phyloP scores from a whole-genome alignment of 2,329 filamentous ascomycete genomes.

The Atkinsonella hypoxylon region DNA sequence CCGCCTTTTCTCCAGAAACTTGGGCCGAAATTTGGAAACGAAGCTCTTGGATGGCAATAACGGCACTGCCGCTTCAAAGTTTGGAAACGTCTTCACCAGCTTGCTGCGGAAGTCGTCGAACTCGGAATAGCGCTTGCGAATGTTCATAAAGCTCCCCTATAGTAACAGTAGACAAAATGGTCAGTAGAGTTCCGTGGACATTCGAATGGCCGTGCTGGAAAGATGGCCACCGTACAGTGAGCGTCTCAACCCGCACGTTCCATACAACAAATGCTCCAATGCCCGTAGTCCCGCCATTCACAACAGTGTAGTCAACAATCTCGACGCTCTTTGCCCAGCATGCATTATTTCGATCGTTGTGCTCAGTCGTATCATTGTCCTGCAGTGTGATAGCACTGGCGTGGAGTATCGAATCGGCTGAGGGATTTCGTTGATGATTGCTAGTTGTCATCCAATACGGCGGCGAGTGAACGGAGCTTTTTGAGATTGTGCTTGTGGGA shows the following conservation, averaged over 20 bases:
- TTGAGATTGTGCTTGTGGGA: slow-evolving; percentile 14
- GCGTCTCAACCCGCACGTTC: slow-evolving; percentile 78
- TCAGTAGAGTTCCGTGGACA: not conserved
- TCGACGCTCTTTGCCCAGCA: slow-evolving; percentile 56
- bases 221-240: slow-evolving; percentile 48
- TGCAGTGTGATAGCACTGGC: slow-evolving; percentile 46
- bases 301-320: slow-evolving; percentile 42
- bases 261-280: slow-evolving; percentile 91
- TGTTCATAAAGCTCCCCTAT: slow-evolving; percentile 48
- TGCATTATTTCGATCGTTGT: slow-evolving; percentile 39
- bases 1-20: slow-evolving; percentile 76
- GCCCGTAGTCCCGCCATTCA: slow-evolving; percentile 44
- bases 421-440: slow-evolving; percentile 28
- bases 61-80: slow-evolving; percentile 78
- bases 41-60: slow-evolving; percentile 81
- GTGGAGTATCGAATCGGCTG: slow-evolving; percentile 36
- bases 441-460: slow-evolving; percentile 31
- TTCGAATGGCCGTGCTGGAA: not conserved
- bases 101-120: slow-evolving; percentile 72
- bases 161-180: not conserved
- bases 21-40: slow-evolving; percentile 72
- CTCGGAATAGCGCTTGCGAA: slow-evolving; percentile 75
- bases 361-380: slow-evolving; percentile 46
- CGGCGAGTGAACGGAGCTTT: slow-evolving; percentile 24
- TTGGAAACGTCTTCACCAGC: slow-evolving; percentile 70